phyloP scores from a whole-genome alignment of 2,329 filamentous ascomycete species.

The Aspergillus brasiliensis region DNA sequence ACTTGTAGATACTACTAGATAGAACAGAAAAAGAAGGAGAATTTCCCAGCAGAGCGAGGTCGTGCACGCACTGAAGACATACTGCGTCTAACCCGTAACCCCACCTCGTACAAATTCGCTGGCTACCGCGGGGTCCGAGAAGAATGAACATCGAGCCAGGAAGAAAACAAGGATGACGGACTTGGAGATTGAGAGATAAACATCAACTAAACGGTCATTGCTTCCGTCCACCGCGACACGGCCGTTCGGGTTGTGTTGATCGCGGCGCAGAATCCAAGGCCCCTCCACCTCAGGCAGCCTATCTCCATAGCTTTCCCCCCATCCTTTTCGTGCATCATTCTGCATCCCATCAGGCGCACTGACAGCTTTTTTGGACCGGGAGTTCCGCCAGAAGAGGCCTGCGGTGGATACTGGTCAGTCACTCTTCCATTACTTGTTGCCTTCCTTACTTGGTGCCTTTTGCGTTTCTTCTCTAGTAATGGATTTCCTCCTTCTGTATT shows the following conservation, averaged over 20 bases:
- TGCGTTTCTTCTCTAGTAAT: not conserved
- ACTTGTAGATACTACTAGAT: too few relatives aligned
- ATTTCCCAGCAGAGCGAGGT: too few relatives aligned
- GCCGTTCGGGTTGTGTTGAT: constrained; percentile 7
- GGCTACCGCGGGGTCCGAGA: not conserved
- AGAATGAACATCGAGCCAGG: not conserved
- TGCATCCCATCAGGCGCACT: constrained; percentile 20
- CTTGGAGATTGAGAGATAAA: too few relatives aligned
- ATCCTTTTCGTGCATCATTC: constrained; percentile 18
- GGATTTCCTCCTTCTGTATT: not conserved
- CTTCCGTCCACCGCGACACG: not conserved
- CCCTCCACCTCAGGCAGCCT: constrained; percentile 16
- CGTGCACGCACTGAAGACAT: too few relatives aligned
- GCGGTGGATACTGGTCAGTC: not conserved
- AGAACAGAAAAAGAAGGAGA: not conserved
- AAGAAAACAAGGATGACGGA: too few relatives aligned
- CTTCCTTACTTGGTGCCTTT: not conserved
- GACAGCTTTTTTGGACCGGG: constrained; percentile 15
- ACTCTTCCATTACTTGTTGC: not conserved
- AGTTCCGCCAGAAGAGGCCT: constrained; percentile 10
- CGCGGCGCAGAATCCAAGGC: constrained; percentile 10
- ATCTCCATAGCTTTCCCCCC: constrained; percentile 20
- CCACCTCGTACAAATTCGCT: not conserved
- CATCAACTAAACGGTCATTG: not conserved
- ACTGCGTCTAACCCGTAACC: too few relatives aligned